phyloP scores from a whole-genome alignment of 371 early-diverging fungal genomes.

The Mucor sp. region DNA sequence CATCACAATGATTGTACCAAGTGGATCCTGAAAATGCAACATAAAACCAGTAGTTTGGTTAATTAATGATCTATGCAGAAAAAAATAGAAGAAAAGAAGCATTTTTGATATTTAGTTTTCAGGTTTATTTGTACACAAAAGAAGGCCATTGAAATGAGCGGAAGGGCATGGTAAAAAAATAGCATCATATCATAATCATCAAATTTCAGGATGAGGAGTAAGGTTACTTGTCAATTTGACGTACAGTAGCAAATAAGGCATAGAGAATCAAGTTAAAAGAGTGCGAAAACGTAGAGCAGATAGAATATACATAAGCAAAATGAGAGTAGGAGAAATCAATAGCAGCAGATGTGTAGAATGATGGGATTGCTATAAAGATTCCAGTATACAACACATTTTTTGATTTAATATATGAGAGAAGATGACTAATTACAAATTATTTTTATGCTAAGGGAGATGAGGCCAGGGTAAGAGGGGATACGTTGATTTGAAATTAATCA shows the following conservation, averaged over 20 bases:
- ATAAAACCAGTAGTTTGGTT: neutral
- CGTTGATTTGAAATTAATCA: neutral
- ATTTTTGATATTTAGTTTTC: neutral
- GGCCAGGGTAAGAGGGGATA: neutral
- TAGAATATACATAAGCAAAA: neutral
- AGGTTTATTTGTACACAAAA: neutral
- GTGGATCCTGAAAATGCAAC: neutral
- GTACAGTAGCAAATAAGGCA: neutral
- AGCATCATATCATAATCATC: neutral
- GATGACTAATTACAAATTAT: slow-evolving; percentile 2
- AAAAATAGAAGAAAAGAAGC: neutral
- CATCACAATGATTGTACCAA: neutral
- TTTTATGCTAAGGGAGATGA: neutral
- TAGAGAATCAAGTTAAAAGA: neutral
- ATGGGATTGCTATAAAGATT: neutral
- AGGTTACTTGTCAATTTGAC: neutral
- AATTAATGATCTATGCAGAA: neutral
- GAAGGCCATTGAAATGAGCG: neutral
- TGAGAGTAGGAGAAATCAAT: neutral
- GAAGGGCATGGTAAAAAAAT: neutral
- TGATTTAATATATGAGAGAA: too few relatives aligned
- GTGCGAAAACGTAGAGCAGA: neutral
- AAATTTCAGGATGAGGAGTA: neutral
- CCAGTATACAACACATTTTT: too few relatives aligned
- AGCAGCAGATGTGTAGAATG: neutral